Percentiles rank a stretch among this genome's conserved stretches.
phyloP scores from a whole-genome alignment of 768 basidiomycete genomes.

The Trametes meyenii region DNA sequence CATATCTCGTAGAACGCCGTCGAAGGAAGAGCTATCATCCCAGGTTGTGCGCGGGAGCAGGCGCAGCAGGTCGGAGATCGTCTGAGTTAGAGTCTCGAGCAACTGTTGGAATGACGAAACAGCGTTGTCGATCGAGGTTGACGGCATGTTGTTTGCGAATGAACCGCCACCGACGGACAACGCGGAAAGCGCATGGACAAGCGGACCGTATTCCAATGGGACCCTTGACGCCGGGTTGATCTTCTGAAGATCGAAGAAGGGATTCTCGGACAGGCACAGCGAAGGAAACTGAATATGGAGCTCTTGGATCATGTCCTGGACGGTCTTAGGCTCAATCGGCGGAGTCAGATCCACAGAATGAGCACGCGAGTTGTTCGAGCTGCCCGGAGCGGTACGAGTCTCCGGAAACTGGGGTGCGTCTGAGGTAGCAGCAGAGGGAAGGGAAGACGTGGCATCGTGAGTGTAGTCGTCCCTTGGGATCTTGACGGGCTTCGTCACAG shows the following conservation, averaged over 20 bases:
- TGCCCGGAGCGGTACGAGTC: constrained; percentile 43
- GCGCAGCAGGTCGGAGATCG: constrained; percentile 83
- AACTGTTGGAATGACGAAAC: constrained; percentile 90
- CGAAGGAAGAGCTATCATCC: constrained; percentile 90
- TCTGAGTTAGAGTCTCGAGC: constrained; percentile 86
- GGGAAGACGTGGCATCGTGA: constrained; percentile 45
- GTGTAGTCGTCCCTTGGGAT: constrained; percentile 62
- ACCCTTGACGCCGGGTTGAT: constrained; percentile 78
- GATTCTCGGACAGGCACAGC: constrained; percentile 68
- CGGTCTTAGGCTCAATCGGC: constrained; percentile 49
- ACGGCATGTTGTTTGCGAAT: constrained; percentile 81
- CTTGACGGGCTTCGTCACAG: constrained; percentile 57
- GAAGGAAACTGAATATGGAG: constrained; percentile 61
- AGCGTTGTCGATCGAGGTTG: constrained; percentile 88
- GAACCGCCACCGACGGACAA: constrained; percentile 85
- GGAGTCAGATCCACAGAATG: constrained; percentile 57
- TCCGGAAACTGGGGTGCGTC: constrained; percentile 48
- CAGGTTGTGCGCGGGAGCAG: constrained; percentile 87
- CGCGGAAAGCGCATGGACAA: constrained; percentile 85
- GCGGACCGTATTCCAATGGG: constrained; percentile 81
- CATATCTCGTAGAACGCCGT: constrained; percentile 85
- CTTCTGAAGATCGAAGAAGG: constrained; percentile 74
- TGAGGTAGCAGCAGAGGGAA: constrained; percentile 49
- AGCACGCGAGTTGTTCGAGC: constrained; percentile 59
- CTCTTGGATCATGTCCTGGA: constrained; percentile 70